A percentile compares a stretch with the other conserved stretches of the same genome.
Evolutionary conservation across 2,329 filamentous ascomycete genomes (phyloP).

Genomic region (Karstenula rhodostoma): DNA sequence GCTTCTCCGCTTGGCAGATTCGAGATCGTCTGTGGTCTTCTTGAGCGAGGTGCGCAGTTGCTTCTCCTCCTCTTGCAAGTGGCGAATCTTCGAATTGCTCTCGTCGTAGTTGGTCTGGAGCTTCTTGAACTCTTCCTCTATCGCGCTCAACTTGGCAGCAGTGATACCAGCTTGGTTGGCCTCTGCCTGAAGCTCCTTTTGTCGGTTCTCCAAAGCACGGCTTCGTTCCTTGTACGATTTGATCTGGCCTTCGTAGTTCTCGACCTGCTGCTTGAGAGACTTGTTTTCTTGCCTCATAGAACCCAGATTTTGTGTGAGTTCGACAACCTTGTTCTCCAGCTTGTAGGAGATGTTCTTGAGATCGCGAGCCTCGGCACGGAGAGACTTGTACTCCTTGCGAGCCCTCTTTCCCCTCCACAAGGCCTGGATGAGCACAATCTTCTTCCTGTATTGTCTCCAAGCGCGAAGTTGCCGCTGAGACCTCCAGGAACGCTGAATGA

Average conservation of each 20-base stretch:
- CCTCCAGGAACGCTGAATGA: constrained; percentile 92
- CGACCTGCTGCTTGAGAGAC: constrained; percentile 82
- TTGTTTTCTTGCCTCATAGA: constrained; percentile 96
- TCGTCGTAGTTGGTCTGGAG: constrained; percentile 90
- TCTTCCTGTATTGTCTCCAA: constrained; percentile 89
- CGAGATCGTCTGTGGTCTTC: constrained; percentile 80
- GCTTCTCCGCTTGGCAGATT: constrained; percentile 77
- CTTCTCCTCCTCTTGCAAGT: constrained; percentile 93
- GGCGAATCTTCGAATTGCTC: constrained; percentile 87
- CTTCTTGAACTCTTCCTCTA: constrained; percentile 96
- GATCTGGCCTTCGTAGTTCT: constrained; percentile 95
- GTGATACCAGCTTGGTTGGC: constrained; percentile 98
- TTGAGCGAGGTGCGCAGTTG: constrained; percentile 83
- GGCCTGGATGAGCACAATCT: constrained; percentile 89
- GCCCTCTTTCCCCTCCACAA: constrained; percentile 88
- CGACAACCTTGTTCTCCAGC: constrained; percentile 98
- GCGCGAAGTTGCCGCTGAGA: constrained; percentile 77
- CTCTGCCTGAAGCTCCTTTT: constrained; percentile 94
- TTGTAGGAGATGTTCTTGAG: constrained; percentile 99
- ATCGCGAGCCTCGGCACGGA: constrained; percentile 95
- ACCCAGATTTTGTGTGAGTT: constrained; percentile 92
- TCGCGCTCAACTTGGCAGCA: constrained; percentile 84
- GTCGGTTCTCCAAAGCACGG: constrained; percentile 85
- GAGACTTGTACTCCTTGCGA: constrained; percentile 83
- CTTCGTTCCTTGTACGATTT: constrained; percentile 95